Evolutionary conservation across 495 filamentous ascomycete species (phyloP).

Genomic region (Aspergillus coremiiformis): DNA sequence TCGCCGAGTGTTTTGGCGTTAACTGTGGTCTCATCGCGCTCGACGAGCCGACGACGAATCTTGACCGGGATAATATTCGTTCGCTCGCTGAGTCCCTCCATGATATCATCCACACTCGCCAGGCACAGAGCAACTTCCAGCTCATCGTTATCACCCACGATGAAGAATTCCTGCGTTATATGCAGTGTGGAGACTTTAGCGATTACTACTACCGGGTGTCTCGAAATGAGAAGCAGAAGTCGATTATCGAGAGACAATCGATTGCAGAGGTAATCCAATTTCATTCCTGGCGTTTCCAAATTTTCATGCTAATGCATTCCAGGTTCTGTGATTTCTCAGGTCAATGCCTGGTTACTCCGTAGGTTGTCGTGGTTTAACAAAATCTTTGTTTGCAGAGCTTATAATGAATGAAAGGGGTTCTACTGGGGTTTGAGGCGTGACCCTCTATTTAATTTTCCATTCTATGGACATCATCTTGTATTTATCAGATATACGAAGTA

Average conservation of each 20-base stretch:
- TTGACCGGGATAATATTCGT: constrained; percentile 89
- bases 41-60: constrained; percentile 96
- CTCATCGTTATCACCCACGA: constrained; percentile 98
- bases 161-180: constrained; percentile 87
- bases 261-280: constrained; percentile 47
- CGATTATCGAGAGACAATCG: constrained; percentile 68
- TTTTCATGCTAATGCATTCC: constrained; percentile 3
- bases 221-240: constrained; percentile 80
- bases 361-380: too few relatives aligned
- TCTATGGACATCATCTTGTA: neutral
- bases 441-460: too few relatives aligned
- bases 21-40: constrained; percentile 96
- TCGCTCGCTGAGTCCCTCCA: constrained; percentile 79
- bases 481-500: neutral
- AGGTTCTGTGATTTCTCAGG: constrained; percentile 24
- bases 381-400: too few relatives aligned
- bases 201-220: constrained; percentile 85
- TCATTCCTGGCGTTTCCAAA: neutral
- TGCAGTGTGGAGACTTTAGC: constrained; percentile 91
- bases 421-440: too few relatives aligned
- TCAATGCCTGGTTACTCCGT: too few relatives aligned
- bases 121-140: constrained; percentile 88
- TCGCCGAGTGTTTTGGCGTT: constrained; percentile 93
- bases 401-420: too few relatives aligned
- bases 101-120: constrained; percentile 77